Evolutionary conservation across 495 filamentous ascomycete genomes (phyloP).

Genomic region (Lichina pygmaea): DNA sequence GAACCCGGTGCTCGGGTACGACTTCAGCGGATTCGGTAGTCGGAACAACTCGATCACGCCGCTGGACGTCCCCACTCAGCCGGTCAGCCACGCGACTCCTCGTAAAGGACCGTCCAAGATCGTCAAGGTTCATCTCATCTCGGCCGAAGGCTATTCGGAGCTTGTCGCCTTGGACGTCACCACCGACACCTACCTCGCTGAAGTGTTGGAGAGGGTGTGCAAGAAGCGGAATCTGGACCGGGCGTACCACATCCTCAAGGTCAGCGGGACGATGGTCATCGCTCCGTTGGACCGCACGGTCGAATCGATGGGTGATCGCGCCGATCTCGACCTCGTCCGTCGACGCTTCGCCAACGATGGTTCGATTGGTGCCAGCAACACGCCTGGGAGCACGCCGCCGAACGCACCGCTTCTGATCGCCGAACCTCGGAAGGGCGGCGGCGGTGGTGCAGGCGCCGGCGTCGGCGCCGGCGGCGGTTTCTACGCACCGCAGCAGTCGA

Average conservation of each 20-base stretch:
- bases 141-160: constrained; percentile 32
- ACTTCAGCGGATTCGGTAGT: constrained; percentile 14
- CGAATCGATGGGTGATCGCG: constrained; percentile 57
- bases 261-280: constrained; percentile 60
- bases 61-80: constrained; percentile 14
- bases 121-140: constrained; percentile 59
- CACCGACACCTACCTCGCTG: constrained; percentile 81
- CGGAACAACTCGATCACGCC: constrained; percentile 1
- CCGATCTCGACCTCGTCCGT: constrained; percentile 64
- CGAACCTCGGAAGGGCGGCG: constrained; percentile 10
- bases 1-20: constrained; percentile 8
- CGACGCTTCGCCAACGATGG: constrained; percentile 65
- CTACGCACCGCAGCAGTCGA: constrained; percentile 13
- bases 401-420: constrained; percentile 45
- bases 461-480: no score
- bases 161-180: constrained; percentile 54
- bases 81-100: constrained; percentile 26
- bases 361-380: constrained; percentile 38
- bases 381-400: constrained; percentile 55
- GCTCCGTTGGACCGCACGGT: constrained; percentile 71
- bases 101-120: constrained; percentile 62
- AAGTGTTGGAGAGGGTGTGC: constrained; percentile 77
- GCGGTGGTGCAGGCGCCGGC: constrained; percentile 2
- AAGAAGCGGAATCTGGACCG: constrained; percentile 76
- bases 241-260: constrained; percentile 64